Evolutionary conservation across 768 basidiomycete species (phyloP), one percentile per base, ranked within the genome.

Genomic region (Gloeopeniophorella convolvens): DNA sequence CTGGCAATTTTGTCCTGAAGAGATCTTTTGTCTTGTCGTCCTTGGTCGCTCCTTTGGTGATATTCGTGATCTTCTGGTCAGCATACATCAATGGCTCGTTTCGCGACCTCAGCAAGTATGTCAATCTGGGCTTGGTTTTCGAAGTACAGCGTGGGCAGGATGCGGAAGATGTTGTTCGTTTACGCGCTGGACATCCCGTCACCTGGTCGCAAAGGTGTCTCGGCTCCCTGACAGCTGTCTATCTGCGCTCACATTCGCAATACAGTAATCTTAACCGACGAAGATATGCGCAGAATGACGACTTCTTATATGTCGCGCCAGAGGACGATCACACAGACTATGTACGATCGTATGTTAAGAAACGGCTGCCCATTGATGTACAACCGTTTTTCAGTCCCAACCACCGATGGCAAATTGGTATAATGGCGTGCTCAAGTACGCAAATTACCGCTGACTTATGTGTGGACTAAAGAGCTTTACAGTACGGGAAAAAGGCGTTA

Each of bases 341-440:
- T 65, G 87, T 86, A 55, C 52, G 76, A n/a, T 66, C 1, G 35
- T 48, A 31, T 23, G n/a, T n/a, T n/a, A n/a, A n/a, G n/a, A n/a
- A n/a, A n/a, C n/a, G n/a, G n/a, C n/a, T n/a, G 15, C 30, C 21
- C 23, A 27, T 32, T 37, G 34, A 20, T 33, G 40, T 16, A 46
- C 57, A 35, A 60, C 43, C 27, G 50, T 51, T 42, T 58, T 55
- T 11, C 59, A 93, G 86, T 92, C 90, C 0, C 95, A 98, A 66
- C 94, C 95, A 0, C 95, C 95, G 0, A 93, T 98, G 89, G 84
- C 87, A 12, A 90, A 90, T 59, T 94, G 90, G 82, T 97, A 91
- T 65, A 77, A 76, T 36, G 95, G 95, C 0, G 90, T 98, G 18
- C 72, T 98, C 12, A 95, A 95, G 89, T 90, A 64, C 30, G 52